phyloP scores from a whole-genome alignment of 75 land plant species.

The Azolla pinnata region DNA sequence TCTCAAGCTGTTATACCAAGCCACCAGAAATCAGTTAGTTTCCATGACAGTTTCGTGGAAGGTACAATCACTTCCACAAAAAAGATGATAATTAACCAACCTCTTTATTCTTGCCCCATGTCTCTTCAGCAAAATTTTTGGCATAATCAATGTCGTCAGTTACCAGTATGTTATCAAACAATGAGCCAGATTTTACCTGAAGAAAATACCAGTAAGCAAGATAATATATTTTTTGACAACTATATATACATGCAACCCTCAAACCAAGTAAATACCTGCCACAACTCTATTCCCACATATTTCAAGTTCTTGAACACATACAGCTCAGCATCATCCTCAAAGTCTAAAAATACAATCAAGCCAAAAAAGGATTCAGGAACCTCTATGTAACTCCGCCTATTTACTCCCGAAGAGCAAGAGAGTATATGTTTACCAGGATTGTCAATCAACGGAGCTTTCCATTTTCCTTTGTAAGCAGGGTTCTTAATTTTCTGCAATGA shows the following conservation, averaged over 20 bases:
- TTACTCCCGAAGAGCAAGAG: no score
- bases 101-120: conserved; percentile 19
- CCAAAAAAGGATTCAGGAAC: background rate
- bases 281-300: conserved; percentile 81
- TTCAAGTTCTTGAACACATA: conserved; percentile 76
- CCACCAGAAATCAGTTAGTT: background rate
- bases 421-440: conserved; percentile 99
- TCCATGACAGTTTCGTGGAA: background rate
- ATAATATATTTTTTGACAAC: no score
- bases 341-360: conserved; percentile 38
- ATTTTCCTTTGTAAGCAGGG: conserved; percentile 92
- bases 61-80: background rate
- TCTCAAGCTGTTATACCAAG: conserved; percentile 17
- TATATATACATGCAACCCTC: conserved; percentile 1
- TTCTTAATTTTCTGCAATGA: conserved; percentile 78
- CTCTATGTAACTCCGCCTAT: background rate
- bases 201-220: background rate
- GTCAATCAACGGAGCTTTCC: conserved; percentile 93
- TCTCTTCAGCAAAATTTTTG: conserved; percentile 19
- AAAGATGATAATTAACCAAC: conserved; percentile 7
- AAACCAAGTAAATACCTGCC: conserved; percentile 57
- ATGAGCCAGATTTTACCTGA: conserved; percentile 25
- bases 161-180: conserved; percentile 23
- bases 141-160: conserved; percentile 30
- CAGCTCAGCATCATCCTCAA: conserved; percentile 92